Evolutionary conservation across 2,329 filamentous ascomycete genomes (phyloP), one percentile per base, ranked within the genome.

Genomic region (Colletotrichum gigasporum): DNA sequence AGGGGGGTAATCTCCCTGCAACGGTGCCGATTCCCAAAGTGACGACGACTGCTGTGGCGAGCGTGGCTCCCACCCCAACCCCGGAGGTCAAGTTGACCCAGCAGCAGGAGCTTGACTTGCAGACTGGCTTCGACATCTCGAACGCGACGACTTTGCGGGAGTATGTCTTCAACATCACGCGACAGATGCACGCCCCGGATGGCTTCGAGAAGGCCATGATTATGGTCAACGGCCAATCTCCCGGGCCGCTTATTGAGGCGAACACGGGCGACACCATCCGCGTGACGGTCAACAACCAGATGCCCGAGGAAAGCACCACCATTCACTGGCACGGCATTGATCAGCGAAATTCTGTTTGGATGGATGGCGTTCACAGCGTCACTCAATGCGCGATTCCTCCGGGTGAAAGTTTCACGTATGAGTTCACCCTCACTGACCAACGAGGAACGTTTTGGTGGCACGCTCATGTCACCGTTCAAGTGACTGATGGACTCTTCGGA

Each of bases 291-390:
- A 71, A 74, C 52, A 83, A 83, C 69, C 67, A 67, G 8, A 74
- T 81, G 69, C 28, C 67, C 12, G 70, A 74, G 35, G 67, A 67
- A 48, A 77, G 72, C 56, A 87, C 89, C 2, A 83, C 83, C 47
- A 79, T 92, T 12, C 90, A 92, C 70, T 92, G 89, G 78, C 90
- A 92, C 70, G 90, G 90, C 16, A 80, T 92, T 66, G 87, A 85
- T 69, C 88, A 91, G 75, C 85, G 85, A 67, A 85, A 85, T 34
- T 86, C 86, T 0, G 87, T 82, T 18, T 83, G 86, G 66, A 90
- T 91, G 87, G 90, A 92, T 69, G 90, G 90, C 3, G 83, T 89
- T 2, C 77, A 82, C 0, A 85, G 84, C 35, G 83, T 91, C 8
- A 87, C 83, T 1, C 90, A 90, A 69, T 89, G 87, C 68, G 79